These are phyloP conservation scores for Lignosus rhinocerotis DNA, from an alignment of 1,284 basidiomycete genomes.

Conservation along the genomic window DNA sequence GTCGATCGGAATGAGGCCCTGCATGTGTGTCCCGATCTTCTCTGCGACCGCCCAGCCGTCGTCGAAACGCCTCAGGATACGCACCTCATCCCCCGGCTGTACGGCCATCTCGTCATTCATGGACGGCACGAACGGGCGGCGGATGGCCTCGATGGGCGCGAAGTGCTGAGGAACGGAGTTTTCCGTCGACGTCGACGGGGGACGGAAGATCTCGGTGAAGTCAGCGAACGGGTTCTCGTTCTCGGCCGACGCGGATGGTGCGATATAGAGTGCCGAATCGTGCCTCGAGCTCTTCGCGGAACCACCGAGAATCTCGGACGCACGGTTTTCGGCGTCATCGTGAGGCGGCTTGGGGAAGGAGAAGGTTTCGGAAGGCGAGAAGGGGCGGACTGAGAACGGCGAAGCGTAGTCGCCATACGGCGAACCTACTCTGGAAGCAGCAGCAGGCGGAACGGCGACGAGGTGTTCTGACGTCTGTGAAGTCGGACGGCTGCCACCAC, in stretches of 20 bases:
- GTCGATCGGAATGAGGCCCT: conserved; percentile 59
- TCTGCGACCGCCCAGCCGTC: conserved; percentile 66
- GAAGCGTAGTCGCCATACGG: conserved; percentile 34
- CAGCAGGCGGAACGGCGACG: conserved; percentile 29
- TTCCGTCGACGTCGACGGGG: conserved; percentile 29
- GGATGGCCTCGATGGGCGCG: conserved; percentile 45
- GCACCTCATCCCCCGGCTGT: conserved; percentile 49
- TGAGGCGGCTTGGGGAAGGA: conserved; percentile 63
- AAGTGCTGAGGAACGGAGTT: conserved; percentile 34
- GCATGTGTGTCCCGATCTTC: conserved; percentile 31
- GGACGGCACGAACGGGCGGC: conserved; percentile 57
- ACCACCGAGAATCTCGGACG: conserved; percentile 11
- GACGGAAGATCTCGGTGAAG: conserved; percentile 19
- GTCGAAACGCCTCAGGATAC: conserved; percentile 54
- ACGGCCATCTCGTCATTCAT: conserved; percentile 62
- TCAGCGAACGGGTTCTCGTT: conserved; percentile 40
- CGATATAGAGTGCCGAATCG: conserved; percentile 16
- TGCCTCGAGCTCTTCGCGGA: conserved; percentile 11
- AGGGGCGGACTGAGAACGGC: conserved; percentile 63
- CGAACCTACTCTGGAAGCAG: conserved; percentile 8
- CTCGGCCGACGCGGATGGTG: conserved; percentile 1
- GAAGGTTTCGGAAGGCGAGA: conserved; percentile 64
- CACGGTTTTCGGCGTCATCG: conserved; percentile 12
- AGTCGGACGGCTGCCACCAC: conserved; percentile 19
- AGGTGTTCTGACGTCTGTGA: conserved; percentile 41